Evolutionary conservation across 805 yeast species (phyloP).

Genomic region (Millerozyma miso): DNA sequence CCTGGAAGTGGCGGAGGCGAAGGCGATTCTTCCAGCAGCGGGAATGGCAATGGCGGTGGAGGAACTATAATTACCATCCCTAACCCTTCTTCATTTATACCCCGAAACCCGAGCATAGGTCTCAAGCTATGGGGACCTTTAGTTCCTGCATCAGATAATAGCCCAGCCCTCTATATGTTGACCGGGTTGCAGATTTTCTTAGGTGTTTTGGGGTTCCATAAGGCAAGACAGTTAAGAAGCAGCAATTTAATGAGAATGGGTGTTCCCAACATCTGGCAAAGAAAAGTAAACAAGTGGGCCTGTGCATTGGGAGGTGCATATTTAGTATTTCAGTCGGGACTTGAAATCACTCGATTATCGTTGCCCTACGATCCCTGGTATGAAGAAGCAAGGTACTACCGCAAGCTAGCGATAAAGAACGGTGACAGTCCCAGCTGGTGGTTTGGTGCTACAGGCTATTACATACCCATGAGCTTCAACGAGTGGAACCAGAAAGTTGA

Average conservation of each 20-base stretch:
- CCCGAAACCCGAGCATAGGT: slow-evolving; percentile 52
- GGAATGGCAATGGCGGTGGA: slow-evolving; percentile 5
- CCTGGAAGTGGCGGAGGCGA: slow-evolving; percentile 17
- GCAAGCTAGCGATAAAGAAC: slow-evolving; percentile 44
- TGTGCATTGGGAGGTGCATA: slow-evolving; percentile 36
- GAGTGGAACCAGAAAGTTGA: slow-evolving; percentile 29
- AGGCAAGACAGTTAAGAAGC: slow-evolving; percentile 14
- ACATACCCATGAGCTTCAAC: slow-evolving; percentile 46
- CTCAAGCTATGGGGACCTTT: slow-evolving; percentile 65
- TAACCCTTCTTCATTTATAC: slow-evolving; percentile 15
- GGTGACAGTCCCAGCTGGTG: slow-evolving; percentile 53
- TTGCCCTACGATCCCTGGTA: slow-evolving; percentile 62
- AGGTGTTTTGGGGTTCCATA: slow-evolving; percentile 34
- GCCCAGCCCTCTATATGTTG: slow-evolving; percentile 47
- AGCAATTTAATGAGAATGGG: slow-evolving; percentile 7
- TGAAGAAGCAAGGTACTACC: slow-evolving; percentile 57
- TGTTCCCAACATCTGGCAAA: slow-evolving; percentile 11
- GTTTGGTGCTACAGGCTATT: slow-evolving; percentile 62
- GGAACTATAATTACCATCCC: slow-evolving; percentile 12
- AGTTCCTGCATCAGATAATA: slow-evolving; percentile 68
- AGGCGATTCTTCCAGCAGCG: slow-evolving; percentile 2
- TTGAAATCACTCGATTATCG: slow-evolving; percentile 52
- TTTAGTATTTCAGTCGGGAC: slow-evolving; percentile 48
- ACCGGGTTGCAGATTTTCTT: slow-evolving; percentile 49
- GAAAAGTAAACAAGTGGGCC: slow-evolving; percentile 11